phyloP scores from a whole-genome alignment of 352 stramenopile genomes.

The Elongisporangium undulatum region DNA sequence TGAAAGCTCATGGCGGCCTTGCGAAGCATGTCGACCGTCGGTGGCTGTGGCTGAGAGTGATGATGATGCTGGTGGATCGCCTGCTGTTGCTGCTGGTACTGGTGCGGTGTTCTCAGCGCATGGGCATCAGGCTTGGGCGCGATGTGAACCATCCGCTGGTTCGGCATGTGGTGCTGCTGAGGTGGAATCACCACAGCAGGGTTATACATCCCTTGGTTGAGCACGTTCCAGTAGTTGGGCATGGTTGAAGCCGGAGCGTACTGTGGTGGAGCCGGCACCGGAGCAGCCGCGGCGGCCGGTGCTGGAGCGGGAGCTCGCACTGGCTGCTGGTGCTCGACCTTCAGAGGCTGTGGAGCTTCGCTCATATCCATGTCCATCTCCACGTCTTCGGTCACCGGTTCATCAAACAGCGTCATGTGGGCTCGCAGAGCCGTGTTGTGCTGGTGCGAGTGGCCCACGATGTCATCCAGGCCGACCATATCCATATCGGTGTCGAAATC shows the following conservation, averaged over 20 bases:
- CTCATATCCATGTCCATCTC: conserved; percentile 32
- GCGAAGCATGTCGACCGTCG: neutral
- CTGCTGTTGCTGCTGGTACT: conserved; percentile 6
- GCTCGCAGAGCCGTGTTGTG: neutral
- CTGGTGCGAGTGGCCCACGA: conserved; percentile 6
- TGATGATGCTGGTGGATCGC: conserved; percentile 4
- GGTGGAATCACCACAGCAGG: conserved; percentile 16
- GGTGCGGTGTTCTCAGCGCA: conserved; percentile 10
- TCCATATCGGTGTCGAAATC: conserved; percentile 69
- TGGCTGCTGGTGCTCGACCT: conserved; percentile 12
- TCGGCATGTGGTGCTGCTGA: conserved; percentile 18
- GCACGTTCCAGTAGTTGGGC: conserved; percentile 85
- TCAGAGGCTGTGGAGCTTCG: conserved; percentile 11
- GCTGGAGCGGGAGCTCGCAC: neutral
- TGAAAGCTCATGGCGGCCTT: conserved; percentile 3
- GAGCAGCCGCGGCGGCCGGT: neutral
- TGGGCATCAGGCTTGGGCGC: conserved; percentile 56
- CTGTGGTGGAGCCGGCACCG: conserved; percentile 23
- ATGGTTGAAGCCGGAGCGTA: conserved; percentile 67
- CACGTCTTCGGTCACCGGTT: conserved; percentile 21
- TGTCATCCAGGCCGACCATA: conserved; percentile 52
- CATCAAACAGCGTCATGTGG: conserved; percentile 2
- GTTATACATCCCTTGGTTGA: conserved; percentile 55
- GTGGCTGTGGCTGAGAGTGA: conserved; percentile 2
- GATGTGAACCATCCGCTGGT: conserved; percentile 67